Percentiles rank a stretch among this genome's conserved stretches.
Evolutionary conservation across 2,329 filamentous ascomycete genomes (phyloP).

Genomic region (Cytospora schulzeri): DNA sequence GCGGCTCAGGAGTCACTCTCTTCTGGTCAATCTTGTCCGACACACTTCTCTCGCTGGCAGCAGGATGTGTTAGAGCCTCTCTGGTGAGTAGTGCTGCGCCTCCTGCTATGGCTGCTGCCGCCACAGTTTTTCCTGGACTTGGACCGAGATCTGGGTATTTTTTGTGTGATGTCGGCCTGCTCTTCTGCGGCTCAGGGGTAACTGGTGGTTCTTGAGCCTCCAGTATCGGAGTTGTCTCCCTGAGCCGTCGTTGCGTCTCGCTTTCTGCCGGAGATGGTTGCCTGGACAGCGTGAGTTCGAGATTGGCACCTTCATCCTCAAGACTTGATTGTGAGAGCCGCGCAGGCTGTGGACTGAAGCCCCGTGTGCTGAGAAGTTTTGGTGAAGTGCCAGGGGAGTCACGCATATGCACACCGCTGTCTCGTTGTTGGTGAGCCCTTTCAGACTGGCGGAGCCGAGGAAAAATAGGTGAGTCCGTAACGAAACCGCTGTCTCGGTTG

Average conservation of each 20-base stretch:
- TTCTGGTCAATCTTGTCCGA: conserved; percentile 40
- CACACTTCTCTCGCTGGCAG: conserved; percentile 39
- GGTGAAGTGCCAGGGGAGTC: conserved; percentile 45
- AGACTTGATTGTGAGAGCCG: conserved; percentile 20
- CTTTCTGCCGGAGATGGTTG: conserved; percentile 16
- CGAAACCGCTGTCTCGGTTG: conserved; percentile 55
- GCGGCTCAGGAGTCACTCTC: conserved; percentile 30
- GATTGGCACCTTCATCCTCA: conserved; percentile 22
- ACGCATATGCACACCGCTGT: conserved; percentile 60
- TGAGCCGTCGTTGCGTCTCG: conserved; percentile 23
- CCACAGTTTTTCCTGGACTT: conserved; percentile 31
- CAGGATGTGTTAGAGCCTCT: conserved; percentile 30
- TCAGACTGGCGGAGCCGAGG: conserved; percentile 40
- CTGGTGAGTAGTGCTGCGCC: conserved; percentile 41
- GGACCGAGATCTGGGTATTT: conserved; percentile 35
- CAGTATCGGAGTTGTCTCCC: conserved; percentile 41
- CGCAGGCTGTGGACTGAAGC: conserved; percentile 25
- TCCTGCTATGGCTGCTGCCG: conserved; percentile 13
- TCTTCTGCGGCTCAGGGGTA: conserved; percentile 51
- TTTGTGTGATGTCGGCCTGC: conserved; percentile 31
- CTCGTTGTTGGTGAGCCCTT: conserved; percentile 45
- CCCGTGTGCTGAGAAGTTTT: conserved; percentile 31
- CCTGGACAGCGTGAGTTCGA: conserved; percentile 6
- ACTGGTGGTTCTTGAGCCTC: conserved; percentile 40
- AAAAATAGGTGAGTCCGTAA: conserved; percentile 46